A percentile compares a stretch with the other conserved stretches of the same genome.
Conservation (phyloP, 192 early-diverging fungal genomes). For the Coemansia sp. region DNA sequence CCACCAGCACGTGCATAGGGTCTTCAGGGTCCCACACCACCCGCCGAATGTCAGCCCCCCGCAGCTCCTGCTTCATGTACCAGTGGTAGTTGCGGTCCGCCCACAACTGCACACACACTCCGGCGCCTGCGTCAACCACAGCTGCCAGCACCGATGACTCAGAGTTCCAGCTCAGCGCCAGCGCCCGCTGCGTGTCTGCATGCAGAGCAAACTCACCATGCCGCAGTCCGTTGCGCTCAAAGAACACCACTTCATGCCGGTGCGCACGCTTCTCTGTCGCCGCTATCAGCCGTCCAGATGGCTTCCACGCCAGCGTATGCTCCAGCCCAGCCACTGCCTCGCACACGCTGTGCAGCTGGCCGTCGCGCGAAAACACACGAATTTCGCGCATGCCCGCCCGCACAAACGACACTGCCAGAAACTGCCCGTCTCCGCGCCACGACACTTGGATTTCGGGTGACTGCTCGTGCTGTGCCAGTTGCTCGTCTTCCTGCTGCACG, state of each 20-base stretch:
- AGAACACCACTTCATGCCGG: slow-evolving; percentile 87
- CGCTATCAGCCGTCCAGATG: slow-evolving; percentile 69
- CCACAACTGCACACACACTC: slow-evolving; percentile 80
- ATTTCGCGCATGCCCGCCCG: slow-evolving; percentile 49
- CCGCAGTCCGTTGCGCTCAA: slow-evolving; percentile 90
- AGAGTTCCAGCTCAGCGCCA: slow-evolving; percentile 69
- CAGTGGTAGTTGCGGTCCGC: slow-evolving; percentile 93
- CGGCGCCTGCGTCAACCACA: slow-evolving; percentile 48
- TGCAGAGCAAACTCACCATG: slow-evolving; percentile 90
- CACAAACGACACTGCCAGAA: slow-evolving; percentile 75
- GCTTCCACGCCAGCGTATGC: slow-evolving; percentile 78
- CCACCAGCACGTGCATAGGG: slow-evolving; percentile 63
- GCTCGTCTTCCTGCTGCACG: slow-evolving; percentile 61
- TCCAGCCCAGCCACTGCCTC: slow-evolving; percentile 79
- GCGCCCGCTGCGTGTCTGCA: slow-evolving; percentile 40
- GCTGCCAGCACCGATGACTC: slow-evolving; percentile 88
- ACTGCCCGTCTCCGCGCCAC: slow-evolving; percentile 90
- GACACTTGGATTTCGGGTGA: slow-evolving; percentile 63
- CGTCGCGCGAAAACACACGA: slow-evolving; percentile 84
- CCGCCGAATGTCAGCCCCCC: slow-evolving; percentile 42
- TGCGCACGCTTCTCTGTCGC: slow-evolving; percentile 75
- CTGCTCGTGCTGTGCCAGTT: slow-evolving; percentile 25
- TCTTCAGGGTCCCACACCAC: slow-evolving; percentile 83
- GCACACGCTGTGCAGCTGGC: slow-evolving; percentile 74
- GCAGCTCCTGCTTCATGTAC: slow-evolving; percentile 90